Conservation (phyloP, 257 asterid genomes). For the Solanum appendiculatum region DNA sequence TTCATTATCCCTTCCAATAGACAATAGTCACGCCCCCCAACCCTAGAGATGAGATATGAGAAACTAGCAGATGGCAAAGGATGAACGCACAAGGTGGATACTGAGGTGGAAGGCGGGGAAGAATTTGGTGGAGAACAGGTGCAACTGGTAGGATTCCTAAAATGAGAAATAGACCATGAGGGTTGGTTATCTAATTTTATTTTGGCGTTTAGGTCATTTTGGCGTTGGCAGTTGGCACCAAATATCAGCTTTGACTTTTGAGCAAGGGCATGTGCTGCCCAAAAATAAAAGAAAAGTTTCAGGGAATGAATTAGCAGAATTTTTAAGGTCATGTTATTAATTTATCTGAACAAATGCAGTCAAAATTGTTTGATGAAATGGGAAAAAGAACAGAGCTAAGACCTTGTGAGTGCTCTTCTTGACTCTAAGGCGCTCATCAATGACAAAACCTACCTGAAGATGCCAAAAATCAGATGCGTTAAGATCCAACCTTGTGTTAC, state of each 20-base stretch:
- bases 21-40: neutral
- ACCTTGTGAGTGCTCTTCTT: slow-evolving; percentile 80
- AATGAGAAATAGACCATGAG: neutral
- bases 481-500: neutral
- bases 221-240: neutral
- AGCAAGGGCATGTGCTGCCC: neutral
- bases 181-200: neutral
- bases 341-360: neutral
- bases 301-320: neutral
- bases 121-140: neutral
- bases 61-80: neutral
- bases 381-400: neutral
- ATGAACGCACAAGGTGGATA: neutral
- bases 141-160: neutral
- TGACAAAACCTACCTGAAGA: slow-evolving; percentile 65
- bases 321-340: neutral
- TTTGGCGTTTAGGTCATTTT: neutral
- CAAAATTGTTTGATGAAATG: neutral
- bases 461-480: slow-evolving; percentile 7
- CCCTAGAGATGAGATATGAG: neutral
- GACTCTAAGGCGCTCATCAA: slow-evolving; percentile 79
- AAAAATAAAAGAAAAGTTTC: neutral
- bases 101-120: neutral
- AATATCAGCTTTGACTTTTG: neutral
- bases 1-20: neutral